These are phyloP conservation scores for Trichaptum fuscoviolaceum DNA, from an alignment of 768 basidiomycete genomes.

Conservation along the genomic window DNA sequence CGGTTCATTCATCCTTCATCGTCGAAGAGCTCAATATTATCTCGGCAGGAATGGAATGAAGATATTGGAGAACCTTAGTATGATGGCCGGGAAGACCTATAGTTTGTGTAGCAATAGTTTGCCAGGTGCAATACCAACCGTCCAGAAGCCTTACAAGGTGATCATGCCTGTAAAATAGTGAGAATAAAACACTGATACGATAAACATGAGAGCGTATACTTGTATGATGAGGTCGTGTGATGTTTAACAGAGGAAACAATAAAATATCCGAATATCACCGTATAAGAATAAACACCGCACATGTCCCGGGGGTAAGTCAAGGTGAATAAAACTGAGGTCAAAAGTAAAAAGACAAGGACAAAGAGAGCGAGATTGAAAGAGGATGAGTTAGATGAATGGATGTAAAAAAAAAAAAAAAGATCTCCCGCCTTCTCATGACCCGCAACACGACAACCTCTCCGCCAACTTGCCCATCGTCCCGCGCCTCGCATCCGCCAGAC, in stretches of 20 bases:
- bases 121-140: neutral
- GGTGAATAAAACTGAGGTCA: neutral
- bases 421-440: neutral
- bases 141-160: no score
- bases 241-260: neutral
- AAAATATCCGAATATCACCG: neutral
- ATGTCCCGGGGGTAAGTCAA: neutral
- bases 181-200: neutral
- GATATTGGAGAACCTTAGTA: slow-evolving; percentile 47
- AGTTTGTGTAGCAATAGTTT: neutral
- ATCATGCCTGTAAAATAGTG: neutral
- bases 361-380: neutral
- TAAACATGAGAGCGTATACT: neutral
- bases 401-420: neutral
- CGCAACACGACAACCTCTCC: neutral
- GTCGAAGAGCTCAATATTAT: slow-evolving; percentile 6
- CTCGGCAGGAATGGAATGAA: slow-evolving; percentile 50
- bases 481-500: slow-evolving; percentile 19
- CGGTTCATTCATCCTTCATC: slow-evolving; percentile 11
- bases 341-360: neutral
- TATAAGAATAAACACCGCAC: neutral
- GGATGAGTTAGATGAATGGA: neutral
- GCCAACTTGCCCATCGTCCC: neutral
- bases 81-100: neutral
- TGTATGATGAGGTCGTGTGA: neutral